Evolutionary conservation across 306 rosid species (phyloP).

Genomic region (Morella rubra): DNA sequence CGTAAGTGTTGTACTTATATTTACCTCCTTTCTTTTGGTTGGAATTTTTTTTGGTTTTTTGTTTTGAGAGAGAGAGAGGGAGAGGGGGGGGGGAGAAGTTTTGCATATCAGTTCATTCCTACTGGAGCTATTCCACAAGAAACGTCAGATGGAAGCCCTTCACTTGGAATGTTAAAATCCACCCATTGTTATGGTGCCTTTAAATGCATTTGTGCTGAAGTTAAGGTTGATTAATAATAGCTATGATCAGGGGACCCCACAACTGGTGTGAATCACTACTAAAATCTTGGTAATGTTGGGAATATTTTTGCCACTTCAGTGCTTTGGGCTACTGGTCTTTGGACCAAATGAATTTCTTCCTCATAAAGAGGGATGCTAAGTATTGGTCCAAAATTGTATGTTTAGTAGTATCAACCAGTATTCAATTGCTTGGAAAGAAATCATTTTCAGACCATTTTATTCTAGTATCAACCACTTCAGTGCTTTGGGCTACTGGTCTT

Average conservation of each 20-base stretch:
- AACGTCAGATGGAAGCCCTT: neutral
- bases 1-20: too few species aligned
- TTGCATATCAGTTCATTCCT: neutral
- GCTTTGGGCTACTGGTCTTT: slow-evolving; percentile 1
- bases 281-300: neutral
- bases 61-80: too few species aligned
- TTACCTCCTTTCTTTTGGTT: too few species aligned
- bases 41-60: too few species aligned
- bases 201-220: neutral
- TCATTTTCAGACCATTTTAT: too few species aligned
- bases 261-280: neutral
- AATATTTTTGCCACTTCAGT: neutral
- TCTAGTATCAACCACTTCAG: too few species aligned
- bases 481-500: too few species aligned
- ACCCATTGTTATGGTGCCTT: neutral
- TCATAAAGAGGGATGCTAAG: neutral
- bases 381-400: neutral
- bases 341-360: neutral
- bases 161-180: too few species aligned
- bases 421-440: too few species aligned
- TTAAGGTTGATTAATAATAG: neutral
- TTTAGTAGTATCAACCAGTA: neutral
- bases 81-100: neutral
- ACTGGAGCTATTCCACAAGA: neutral
- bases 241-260: neutral